phyloP scores from a whole-genome alignment of 78 protist genomes.

The slime mould (Dictyostelium discoideum) region DNA sequence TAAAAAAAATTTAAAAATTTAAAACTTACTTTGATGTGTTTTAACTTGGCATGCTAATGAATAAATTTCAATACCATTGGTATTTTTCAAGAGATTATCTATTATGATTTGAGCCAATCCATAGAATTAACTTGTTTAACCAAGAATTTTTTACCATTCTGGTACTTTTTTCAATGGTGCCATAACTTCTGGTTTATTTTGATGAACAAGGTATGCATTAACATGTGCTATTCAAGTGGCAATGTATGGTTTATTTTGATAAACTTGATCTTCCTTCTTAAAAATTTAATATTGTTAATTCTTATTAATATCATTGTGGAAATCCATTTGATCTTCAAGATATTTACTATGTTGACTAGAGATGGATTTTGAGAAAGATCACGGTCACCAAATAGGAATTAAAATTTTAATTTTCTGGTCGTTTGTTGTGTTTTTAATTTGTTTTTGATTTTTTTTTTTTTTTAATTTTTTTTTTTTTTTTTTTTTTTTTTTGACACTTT shows the following conservation, averaged over 20 bases:
- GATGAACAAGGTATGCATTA: neutral
- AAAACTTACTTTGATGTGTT: neutral
- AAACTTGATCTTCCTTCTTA: conserved; percentile 69
- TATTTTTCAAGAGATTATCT: conserved; percentile 14
- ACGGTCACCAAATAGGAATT: neutral
- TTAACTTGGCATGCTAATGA: conserved; percentile 31
- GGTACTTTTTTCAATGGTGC: conserved; percentile 23
- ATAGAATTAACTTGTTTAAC: neutral
- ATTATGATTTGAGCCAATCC: neutral
- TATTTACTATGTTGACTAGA: conserved; percentile 91
- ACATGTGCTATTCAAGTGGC: neutral
- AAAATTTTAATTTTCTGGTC: too few relatives aligned
- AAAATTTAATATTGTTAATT: conserved; percentile 86
- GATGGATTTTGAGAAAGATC: neutral
- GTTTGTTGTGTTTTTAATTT: too few relatives aligned
- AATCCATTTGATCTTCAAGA: conserved; percentile 97
- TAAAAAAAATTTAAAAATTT: neutral
- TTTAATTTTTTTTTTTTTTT: too few relatives aligned
- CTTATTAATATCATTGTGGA: conserved; percentile 94
- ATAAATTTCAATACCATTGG: conserved; percentile 21
- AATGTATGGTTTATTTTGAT: conserved; percentile 4
- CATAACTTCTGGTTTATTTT: neutral
- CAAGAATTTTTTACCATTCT: conserved; percentile 45
- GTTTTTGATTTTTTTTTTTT: too few relatives aligned
- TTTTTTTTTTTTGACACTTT: too few relatives aligned